These are phyloP conservation scores for Afroboletus lepidellus DNA, from an alignment of 1,284 basidiomycete species.

Conservation along the genomic window DNA sequence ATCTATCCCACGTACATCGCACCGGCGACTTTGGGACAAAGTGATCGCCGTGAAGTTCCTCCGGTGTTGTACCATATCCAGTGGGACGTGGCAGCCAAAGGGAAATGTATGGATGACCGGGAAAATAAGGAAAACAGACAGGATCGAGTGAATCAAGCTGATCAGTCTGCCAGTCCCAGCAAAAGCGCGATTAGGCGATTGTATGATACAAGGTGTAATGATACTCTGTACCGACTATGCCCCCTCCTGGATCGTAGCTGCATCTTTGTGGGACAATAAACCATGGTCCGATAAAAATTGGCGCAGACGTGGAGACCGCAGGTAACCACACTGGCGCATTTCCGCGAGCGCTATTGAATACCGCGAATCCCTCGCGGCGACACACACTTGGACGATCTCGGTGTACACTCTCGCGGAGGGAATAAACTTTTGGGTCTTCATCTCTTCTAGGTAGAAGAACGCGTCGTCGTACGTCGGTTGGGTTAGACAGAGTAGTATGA, in stretches of 20 bases:
- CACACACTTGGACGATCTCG: conserved; percentile 59
- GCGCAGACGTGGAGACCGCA: conserved; percentile 32
- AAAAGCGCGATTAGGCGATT: not conserved
- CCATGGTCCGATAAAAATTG: conserved; percentile 31
- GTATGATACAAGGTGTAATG: not conserved
- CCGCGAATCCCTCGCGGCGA: conserved; percentile 56
- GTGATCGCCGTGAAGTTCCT: no score
- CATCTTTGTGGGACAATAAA: conserved; percentile 5
- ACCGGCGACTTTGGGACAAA: no score
- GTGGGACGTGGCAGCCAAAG: no score
- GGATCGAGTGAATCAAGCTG: no score
- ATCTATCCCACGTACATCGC: no score
- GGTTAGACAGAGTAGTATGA: conserved; percentile 69
- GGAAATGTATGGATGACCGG: no score
- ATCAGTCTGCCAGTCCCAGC: no score
- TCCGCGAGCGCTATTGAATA: conserved; percentile 70
- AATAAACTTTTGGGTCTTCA: conserved; percentile 63
- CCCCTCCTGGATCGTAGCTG: not conserved
- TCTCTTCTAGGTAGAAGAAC: conserved; percentile 85
- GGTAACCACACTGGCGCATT: conserved; percentile 55
- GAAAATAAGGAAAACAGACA: no score
- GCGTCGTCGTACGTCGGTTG: conserved; percentile 79
- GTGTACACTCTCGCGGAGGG: conserved; percentile 63
- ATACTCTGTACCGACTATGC: not conserved
- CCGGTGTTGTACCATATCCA: no score